A percentile compares a stretch with the other conserved stretches of the same genome.
These are phyloP conservation scores for Colletotrichum somersetense DNA, from an alignment of 2,329 filamentous ascomycete genomes.

Conservation along the genomic window DNA sequence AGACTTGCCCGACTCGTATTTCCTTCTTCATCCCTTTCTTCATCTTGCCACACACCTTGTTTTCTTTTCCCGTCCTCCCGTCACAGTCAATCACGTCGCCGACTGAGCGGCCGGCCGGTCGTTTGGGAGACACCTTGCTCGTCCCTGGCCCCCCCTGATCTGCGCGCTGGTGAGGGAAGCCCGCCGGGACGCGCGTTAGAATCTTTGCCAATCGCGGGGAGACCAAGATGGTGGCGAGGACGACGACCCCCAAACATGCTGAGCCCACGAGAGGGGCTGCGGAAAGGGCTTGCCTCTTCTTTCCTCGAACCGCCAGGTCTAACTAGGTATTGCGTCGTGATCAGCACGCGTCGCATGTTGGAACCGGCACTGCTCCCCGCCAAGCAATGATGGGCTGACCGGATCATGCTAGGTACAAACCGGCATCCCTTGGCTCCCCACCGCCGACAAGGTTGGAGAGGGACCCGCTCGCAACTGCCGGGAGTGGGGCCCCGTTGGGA, in stretches of 20 bases:
- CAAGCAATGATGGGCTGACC: constrained; percentile 17
- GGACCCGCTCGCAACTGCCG: constrained; percentile 7
- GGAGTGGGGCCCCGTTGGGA: background rate
- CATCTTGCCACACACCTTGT: background rate
- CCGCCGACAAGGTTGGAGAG: constrained; percentile 6
- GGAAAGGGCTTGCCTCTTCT: background rate
- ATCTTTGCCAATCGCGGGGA: constrained; percentile 22
- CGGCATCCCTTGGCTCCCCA: background rate
- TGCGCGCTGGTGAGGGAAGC: constrained; percentile 1
- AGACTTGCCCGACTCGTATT: background rate
- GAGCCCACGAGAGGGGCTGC: background rate
- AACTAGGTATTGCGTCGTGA: constrained; percentile 10
- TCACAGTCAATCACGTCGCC: background rate
- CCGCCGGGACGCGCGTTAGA: constrained; percentile 11
- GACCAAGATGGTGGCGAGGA: constrained; percentile 8
- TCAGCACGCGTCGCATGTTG: constrained; percentile 12
- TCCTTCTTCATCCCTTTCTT: background rate
- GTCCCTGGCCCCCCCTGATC: constrained; percentile 4
- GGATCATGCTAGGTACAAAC: background rate
- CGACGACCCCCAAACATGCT: background rate
- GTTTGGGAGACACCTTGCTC: constrained; percentile 4
- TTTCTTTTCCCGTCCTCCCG: background rate
- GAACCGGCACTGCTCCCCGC: constrained; percentile 22
- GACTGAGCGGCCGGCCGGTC: background rate
- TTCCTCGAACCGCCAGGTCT: background rate